Base-by-base conservation (phyloP, 257 asterid genomes). In the Solanum neorickii region DNA sequence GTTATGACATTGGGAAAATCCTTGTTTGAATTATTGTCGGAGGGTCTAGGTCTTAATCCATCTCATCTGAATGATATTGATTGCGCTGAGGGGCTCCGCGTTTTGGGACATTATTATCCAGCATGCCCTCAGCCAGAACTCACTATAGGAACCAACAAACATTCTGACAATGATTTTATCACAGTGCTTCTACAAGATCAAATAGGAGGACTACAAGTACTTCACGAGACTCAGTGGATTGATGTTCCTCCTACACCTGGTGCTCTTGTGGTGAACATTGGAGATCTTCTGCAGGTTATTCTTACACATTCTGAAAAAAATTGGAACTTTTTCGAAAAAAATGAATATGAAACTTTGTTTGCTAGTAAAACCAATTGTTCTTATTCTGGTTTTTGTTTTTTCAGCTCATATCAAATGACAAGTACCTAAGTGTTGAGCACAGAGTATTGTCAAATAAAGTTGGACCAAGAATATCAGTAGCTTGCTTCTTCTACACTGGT, bases 331-430 rank as follows among this genome's bases (percentile, higher is more conserved):
- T 76, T 9, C 0, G 0, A 1, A 15, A 46, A 44, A 44, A 42
- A 2, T n/a, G 3, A 76, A n/a, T 9, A 15, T 46, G 5, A 46
- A 1, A 27, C 11, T 9, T 47, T 27, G 6, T 47, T 46, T 46
- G 42, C 9, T 27, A 44, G 27, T 1, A 16, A 78, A 1, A 46
- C 3, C 10, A 29, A 2, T 46, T 46, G 5, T 78, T 46, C 18
- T 9, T 46, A 46, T 80, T 47, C 27, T 78, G 39, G 1, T 47
- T 31, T 10, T 33, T 49, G 35, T 47, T 56, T 31, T 70, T 29
- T 6, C 93, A 93, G 94, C 86, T 93, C 73, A 89, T 92, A 65
- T 88, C 96, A 9, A 93, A 93, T 68, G 94, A 92, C 88, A 89
- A 89, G 92, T 91, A 90, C 74, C 87, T 89, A 83, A 92, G 95